These are phyloP conservation scores for Pichia sp. DNA, from an alignment of 1,139 yeast genomes.

Conservation along the genomic window DNA sequence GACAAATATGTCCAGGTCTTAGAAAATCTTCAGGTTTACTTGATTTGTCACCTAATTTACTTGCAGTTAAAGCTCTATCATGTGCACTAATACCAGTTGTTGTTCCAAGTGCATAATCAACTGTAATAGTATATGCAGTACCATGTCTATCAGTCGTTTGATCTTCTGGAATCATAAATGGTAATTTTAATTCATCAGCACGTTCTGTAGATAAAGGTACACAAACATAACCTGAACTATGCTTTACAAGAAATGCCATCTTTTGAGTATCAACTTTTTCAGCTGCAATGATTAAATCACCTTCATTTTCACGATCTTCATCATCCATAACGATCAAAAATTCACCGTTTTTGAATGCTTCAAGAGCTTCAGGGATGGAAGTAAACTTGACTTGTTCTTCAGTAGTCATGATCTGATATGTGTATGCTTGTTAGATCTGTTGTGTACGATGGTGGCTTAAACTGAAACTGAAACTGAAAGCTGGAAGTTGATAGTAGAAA, in stretches of 20 bases:
- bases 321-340: conserved; percentile 94
- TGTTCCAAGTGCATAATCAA: conserved; percentile 77
- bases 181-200: conserved; percentile 76
- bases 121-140: conserved; percentile 92
- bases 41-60: conserved; percentile 56
- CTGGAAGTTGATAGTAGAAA: no score
- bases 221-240: conserved; percentile 90
- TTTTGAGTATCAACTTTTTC: conserved; percentile 69
- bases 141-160: conserved; percentile 80
- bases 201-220: conserved; percentile 73
- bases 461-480: no score
- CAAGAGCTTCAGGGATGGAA: conserved; percentile 66
- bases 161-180: conserved; percentile 54
- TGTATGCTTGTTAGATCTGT: no score
- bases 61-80: conserved; percentile 84
- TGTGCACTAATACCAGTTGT: conserved; percentile 97
- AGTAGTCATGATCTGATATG: not conserved
- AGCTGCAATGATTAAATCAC: conserved; percentile 92
- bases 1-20: conserved; percentile 91
- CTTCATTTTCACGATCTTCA: conserved; percentile 94
- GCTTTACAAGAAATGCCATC: conserved; percentile 91
- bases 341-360: conserved; percentile 79
- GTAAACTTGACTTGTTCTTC: conserved; percentile 33
- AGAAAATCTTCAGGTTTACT: conserved; percentile 60
- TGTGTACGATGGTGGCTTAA: no score